Evolutionary conservation across 176 grass and related monocot genomes (phyloP), one percentile per base, ranked within the genome.

Genomic region (Hsuehochloa calcarea): DNA sequence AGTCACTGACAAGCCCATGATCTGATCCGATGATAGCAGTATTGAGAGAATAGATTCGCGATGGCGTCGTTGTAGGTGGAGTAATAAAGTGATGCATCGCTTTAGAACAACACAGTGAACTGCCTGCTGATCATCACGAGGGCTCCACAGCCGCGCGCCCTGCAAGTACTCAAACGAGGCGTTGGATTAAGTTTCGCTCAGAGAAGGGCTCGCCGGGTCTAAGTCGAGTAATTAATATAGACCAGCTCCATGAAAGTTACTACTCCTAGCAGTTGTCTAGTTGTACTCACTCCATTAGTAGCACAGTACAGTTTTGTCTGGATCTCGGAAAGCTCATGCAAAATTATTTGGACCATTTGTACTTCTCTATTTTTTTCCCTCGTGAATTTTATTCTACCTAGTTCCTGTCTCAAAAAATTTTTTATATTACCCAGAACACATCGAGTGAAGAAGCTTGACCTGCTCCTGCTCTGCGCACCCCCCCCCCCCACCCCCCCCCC

Each of bases 1-100:
- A 70, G 77, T 31, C n/a, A 11, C 71, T 71, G 80, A 59, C 80
- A 70, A 11, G 66, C 38, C 66, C 38, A 31, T 43, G 80, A 86
- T 35, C 20, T 43, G 79, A 86, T 35, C 31, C 22, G 25, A 68
- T 80, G 68, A 58, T 25, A 29, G 62, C 12, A 5, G 61, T 8
- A 74, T 50, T 68, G 52, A 80, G 85, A 75, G 82, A 76, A 68
- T 6, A 7, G 87, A 85, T 69, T 51, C 77, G 82, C 82, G 22
- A 17, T 46, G 75, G 61, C 75, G 38, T 61, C 22, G 40, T 68
- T 85, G 82, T 89, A 52, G 62, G 77, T 85, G 77, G 81, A 38
- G 82, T 37, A 52, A 85, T 80, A 51, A 85, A 85, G 75, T 49
- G 75, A 68, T 26, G 81, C 79, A 15, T 27, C 34, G 31, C 65